These are phyloP conservation scores for Dictyostelium citrinum DNA, from an alignment of 78 protist genomes.

Conservation along the genomic window DNA sequence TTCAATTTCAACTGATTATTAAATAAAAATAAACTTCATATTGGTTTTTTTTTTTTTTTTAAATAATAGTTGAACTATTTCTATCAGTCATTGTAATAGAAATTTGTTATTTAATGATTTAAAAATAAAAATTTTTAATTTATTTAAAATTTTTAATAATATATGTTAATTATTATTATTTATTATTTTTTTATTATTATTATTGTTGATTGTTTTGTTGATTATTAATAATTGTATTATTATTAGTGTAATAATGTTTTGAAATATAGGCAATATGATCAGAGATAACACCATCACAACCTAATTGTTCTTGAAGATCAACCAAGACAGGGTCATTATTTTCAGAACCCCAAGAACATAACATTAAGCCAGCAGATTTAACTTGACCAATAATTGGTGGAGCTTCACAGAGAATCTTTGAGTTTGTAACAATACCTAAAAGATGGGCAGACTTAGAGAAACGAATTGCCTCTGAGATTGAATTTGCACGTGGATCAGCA, in stretches of 20 bases:
- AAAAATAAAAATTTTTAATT: too few relatives aligned
- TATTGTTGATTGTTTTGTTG: background rate
- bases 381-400: constrained; percentile 70
- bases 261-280: constrained; percentile 82
- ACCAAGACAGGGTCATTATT: constrained; percentile 80
- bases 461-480: constrained; percentile 64
- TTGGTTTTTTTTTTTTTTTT: too few relatives aligned
- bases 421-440: constrained; percentile 80
- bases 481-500: constrained; percentile 75
- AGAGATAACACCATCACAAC: constrained; percentile 85
- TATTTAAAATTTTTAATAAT: background rate
- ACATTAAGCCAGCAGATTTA: constrained; percentile 73
- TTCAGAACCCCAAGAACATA: constrained; percentile 79
- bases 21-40: too few relatives aligned
- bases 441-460: constrained; percentile 73
- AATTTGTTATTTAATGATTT: too few relatives aligned
- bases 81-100: too few relatives aligned
- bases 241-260: constrained; percentile 34
- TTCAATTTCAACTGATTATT: too few relatives aligned
- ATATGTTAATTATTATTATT: background rate
- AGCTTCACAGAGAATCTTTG: constrained; percentile 53
- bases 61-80: too few relatives aligned
- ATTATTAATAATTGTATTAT: background rate
- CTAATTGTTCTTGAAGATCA: constrained; percentile 69
- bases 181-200: too few relatives aligned